A percentile compares a stretch with the other conserved stretches of the same genome.
These are phyloP conservation scores for Phaffomyces opuntiae DNA, from an alignment of 805 yeast genomes.

Conservation along the genomic window DNA sequence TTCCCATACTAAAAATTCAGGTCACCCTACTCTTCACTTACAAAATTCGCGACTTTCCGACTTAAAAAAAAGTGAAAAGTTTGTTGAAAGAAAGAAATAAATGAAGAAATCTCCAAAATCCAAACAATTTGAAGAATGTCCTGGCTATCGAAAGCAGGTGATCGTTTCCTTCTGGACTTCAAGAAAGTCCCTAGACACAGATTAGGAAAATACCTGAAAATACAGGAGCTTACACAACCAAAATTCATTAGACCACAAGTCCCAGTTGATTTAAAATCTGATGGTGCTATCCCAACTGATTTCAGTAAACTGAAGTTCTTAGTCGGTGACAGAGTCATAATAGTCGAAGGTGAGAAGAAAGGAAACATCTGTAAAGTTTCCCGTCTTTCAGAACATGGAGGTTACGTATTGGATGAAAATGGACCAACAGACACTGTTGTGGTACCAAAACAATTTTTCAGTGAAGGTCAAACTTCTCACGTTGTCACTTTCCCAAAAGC, in stretches of 20 bases:
- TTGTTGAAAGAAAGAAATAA: not conserved
- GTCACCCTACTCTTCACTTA: too few species aligned
- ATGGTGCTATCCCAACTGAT: conserved; percentile 31
- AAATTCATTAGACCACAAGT: conserved; percentile 29
- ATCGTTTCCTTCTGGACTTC: conserved; percentile 27
- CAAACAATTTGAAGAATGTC: conserved; percentile 10
- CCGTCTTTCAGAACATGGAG: conserved; percentile 54
- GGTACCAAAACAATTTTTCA: conserved; percentile 70
- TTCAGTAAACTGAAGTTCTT: conserved; percentile 53
- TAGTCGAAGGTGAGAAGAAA: conserved; percentile 59
- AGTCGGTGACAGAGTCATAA: conserved; percentile 73
- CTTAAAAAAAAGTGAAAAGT: not conserved
- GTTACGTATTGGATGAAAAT: conserved; percentile 57
- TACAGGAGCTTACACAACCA: conserved; percentile 27
- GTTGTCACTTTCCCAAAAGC: conserved; percentile 63
- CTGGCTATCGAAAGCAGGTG: conserved; percentile 30
- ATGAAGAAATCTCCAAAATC: too few species aligned
- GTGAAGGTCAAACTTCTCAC: conserved; percentile 63
- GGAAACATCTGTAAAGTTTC: conserved; percentile 71
- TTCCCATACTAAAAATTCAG: too few species aligned
- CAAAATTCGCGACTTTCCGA: not conserved
- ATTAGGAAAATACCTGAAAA: conserved; percentile 24
- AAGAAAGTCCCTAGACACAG: conserved; percentile 25
- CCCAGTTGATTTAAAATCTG: conserved; percentile 24
- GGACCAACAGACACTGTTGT: conserved; percentile 57